Percentiles rank a stretch among this genome's conserved stretches.
Evolutionary conservation across 2,329 filamentous ascomycete genomes (phyloP).

Genomic region (Fusarium sp.): DNA sequence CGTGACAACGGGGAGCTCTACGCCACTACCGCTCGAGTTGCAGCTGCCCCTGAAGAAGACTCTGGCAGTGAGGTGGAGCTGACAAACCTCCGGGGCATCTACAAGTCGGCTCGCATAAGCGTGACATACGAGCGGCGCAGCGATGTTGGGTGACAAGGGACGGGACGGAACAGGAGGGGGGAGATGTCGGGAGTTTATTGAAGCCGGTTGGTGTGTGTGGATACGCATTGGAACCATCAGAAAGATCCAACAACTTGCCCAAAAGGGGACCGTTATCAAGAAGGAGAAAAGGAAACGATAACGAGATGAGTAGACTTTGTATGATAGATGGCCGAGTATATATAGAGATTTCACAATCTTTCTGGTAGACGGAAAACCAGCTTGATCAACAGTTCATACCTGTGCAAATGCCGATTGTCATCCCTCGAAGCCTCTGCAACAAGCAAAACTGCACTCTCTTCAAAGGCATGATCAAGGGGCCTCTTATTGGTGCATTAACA

Average conservation of each 20-base stretch:
- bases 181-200: neutral
- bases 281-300: neutral
- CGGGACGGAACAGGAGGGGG: neutral
- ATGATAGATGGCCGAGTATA: neutral
- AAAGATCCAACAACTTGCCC: neutral
- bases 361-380: neutral
- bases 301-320: neutral
- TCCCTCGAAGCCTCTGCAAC: neutral
- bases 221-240: neutral
- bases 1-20: slow-evolving; percentile 26
- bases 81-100: slow-evolving; percentile 36
- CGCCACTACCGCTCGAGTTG: slow-evolving; percentile 21
- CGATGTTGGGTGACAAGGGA: slow-evolving; percentile 8
- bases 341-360: neutral
- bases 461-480: neutral
- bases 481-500: slow-evolving; percentile 23
- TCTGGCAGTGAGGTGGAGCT: slow-evolving; percentile 41
- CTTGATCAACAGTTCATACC: neutral
- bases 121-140: slow-evolving; percentile 33
- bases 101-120: slow-evolving; percentile 39
- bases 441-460: neutral
- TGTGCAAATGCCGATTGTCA: neutral
- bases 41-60: slow-evolving; percentile 27
- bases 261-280: neutral
- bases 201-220: neutral